Evolutionary conservation across 305 asterid species (phyloP).

Genomic region (Stenogyne calaminthoides): DNA sequence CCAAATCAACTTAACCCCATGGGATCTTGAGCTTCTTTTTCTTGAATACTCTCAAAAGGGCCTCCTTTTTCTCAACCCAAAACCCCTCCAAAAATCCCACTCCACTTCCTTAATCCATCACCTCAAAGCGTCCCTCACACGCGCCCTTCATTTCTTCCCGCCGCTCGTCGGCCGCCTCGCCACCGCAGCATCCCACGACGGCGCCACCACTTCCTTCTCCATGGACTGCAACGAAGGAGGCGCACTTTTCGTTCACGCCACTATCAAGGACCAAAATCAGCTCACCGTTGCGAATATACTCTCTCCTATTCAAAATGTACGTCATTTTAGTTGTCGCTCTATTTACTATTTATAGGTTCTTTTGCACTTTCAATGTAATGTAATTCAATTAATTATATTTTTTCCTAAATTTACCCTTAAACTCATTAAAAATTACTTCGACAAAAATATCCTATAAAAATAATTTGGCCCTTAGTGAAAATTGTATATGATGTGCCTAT

Average conservation of each 20-base stretch:
- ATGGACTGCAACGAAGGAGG: slow-evolving; percentile 19
- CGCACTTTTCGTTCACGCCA: not conserved
- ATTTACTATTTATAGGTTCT: too few species aligned
- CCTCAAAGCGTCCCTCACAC: slow-evolving; percentile 16
- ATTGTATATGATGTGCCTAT: too few species aligned
- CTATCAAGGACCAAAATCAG: too few species aligned
- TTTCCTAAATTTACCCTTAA: too few species aligned
- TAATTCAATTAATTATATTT: too few species aligned
- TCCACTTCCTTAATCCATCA: slow-evolving; percentile 12
- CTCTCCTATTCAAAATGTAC: too few species aligned
- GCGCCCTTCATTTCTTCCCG: slow-evolving; percentile 26
- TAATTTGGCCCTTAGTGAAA: too few species aligned
- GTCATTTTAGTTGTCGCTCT: too few species aligned
- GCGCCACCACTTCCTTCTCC: slow-evolving; percentile 22
- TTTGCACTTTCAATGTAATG: too few species aligned
- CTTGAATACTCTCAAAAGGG: slow-evolving; percentile 22
- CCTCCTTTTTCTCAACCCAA: slow-evolving; percentile 24
- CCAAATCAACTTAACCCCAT: slow-evolving; percentile 18
- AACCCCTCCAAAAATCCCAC: not conserved
- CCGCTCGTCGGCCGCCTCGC: slow-evolving; percentile 24
- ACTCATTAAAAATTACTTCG: too few species aligned
- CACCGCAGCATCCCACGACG: not conserved
- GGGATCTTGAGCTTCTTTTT: slow-evolving; percentile 26
- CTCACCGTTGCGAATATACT: too few species aligned
- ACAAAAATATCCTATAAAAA: too few species aligned